Base-by-base conservation (phyloP, 1,139 yeast genomes). In the Blastobotrys illinoisensis region DNA sequence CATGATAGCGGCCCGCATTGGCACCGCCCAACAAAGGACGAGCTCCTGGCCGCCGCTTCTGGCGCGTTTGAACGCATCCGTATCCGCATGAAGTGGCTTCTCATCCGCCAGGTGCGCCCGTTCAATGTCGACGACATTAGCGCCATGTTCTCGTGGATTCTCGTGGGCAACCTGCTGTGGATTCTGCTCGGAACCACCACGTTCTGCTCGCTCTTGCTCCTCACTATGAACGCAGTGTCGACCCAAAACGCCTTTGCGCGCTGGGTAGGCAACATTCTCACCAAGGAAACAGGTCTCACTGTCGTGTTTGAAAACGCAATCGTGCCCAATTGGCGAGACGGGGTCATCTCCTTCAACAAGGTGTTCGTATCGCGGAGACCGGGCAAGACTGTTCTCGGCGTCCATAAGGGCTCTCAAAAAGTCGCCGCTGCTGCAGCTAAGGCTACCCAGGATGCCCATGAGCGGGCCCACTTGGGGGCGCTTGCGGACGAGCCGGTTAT, bases 301-400 rank as follows among this genome's bases (percentile, higher is more conserved):
- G 97, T 93, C 11, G 84, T 89, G 0, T 93, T 93, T 67, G 99
- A 93, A 67, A 86, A 82, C 66, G 99, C 99, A 1, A 88, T 91
- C 56, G 96, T 90, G 3, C 98, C 98, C 0, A 90, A 90, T 53
- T 91, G 97, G 97, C 79, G 85, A 49, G 90, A 87, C 61, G 96
- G 97, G 1, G 85, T 82, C 60, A 88, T 93, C 54, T 81, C 86
- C 46, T 87, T 93, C 69, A 81, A 84, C 57, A 88, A 90, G 62
- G 95, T 96, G 54, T 86, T 86, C 68, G 93, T 91, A 1, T 87
- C 96, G 54, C 78, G 88, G 63, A 76, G 98, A 55, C 99, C 99
- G 0, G 74, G 60, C 9, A 67, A 74, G 18, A 59, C 60, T 46
- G 59, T 66, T 24, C 59, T 62, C 49, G 58, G 70, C 24, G 74